Evolutionary conservation across 257 asterid species (phyloP).

Genomic region (Dorcoceras hygrometricum): DNA sequence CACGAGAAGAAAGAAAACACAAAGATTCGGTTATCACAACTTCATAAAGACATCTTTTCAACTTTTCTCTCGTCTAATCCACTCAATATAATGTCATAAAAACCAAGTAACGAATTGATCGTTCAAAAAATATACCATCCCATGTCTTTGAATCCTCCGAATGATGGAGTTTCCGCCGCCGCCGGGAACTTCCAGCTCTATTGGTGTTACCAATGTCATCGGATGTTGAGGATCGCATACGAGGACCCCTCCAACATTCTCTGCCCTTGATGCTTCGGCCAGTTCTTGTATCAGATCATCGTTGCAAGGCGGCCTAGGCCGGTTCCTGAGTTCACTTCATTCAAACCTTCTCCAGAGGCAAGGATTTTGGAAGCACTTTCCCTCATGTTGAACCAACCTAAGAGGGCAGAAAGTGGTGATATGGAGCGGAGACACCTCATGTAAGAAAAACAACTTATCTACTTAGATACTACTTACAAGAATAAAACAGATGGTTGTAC

Average conservation of each 20-base stretch:
- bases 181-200: conserved; percentile 44
- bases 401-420: no score
- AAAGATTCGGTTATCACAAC: conserved; percentile 38
- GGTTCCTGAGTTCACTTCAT: conserved; percentile 50
- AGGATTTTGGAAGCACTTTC: conserved; percentile 66
- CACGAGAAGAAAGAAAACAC: conserved; percentile 23
- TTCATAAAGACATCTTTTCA: conserved; percentile 44
- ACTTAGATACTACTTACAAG: no score
- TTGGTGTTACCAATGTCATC: conserved; percentile 92
- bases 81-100: neutral
- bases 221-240: conserved; percentile 42
- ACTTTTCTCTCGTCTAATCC: conserved; percentile 19
- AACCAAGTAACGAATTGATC: neutral
- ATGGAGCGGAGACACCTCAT: no score
- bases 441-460: no score
- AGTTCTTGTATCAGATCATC: conserved; percentile 55
- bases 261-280: conserved; percentile 73
- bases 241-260: conserved; percentile 35
- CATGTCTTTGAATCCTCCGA: conserved; percentile 42
- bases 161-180: conserved; percentile 22
- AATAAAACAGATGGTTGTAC: no score
- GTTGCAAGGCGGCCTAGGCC: conserved; percentile 39
- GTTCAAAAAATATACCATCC: neutral
- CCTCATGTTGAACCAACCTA: conserved; percentile 48
- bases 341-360: conserved; percentile 75